These are phyloP conservation scores for Colletotrichum sp. DNA, from an alignment of 2,329 filamentous ascomycete genomes.

Conservation along the genomic window DNA sequence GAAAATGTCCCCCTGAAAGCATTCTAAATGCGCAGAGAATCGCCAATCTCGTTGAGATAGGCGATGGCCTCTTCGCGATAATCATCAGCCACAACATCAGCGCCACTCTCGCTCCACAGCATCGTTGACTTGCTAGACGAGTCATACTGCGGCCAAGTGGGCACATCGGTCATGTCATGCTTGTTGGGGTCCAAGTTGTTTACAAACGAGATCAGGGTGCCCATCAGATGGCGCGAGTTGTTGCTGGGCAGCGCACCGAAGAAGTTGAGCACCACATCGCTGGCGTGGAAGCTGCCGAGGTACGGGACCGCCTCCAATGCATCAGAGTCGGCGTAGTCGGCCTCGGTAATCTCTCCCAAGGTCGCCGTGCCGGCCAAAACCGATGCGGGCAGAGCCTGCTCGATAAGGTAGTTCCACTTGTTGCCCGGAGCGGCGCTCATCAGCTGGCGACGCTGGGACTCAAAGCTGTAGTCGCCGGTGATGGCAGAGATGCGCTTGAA, in stretches of 20 bases:
- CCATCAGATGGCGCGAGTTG: constrained; percentile 50
- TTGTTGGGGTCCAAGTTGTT: constrained; percentile 73
- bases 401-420: constrained; percentile 38
- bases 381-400: constrained; percentile 33
- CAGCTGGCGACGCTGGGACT: background rate
- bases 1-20: background rate
- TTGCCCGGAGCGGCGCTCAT: background rate
- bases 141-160: constrained; percentile 35
- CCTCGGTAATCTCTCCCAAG: constrained; percentile 62
- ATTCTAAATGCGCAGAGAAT: background rate
- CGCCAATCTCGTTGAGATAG: background rate
- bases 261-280: constrained; percentile 69
- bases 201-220: constrained; percentile 74
- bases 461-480: background rate
- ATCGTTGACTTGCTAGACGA: background rate
- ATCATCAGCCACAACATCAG: background rate
- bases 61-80: background rate
- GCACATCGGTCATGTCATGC: constrained; percentile 33
- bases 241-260: constrained; percentile 54
- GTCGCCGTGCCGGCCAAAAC: constrained; percentile 49
- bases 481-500: background rate
- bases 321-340: constrained; percentile 32
- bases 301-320: constrained; percentile 51
- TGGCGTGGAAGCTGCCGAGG: constrained; percentile 77
- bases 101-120: background rate